phyloP scores from a whole-genome alignment of 1,284 basidiomycete genomes.

The Cutaneotrichosporon cutaneum region DNA sequence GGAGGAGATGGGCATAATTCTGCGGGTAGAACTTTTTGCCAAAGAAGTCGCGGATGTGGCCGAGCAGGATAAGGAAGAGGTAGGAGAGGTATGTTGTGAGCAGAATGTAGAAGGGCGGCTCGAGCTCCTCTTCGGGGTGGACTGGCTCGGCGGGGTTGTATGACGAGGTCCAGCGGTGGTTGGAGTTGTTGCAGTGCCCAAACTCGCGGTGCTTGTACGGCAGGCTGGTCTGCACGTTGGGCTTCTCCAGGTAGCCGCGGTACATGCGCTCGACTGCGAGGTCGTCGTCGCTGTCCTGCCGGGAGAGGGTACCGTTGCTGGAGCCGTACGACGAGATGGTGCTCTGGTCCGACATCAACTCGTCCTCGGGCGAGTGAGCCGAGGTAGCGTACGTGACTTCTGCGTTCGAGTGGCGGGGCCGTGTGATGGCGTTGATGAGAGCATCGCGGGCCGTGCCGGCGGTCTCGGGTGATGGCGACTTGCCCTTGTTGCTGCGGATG shows the following conservation, averaged over 20 bases:
- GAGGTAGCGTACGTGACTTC: slow-evolving; percentile 26
- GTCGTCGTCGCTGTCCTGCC: slow-evolving; percentile 23
- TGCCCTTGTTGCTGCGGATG: neutral
- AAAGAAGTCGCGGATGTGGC: slow-evolving; percentile 92
- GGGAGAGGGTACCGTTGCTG: slow-evolving; percentile 20
- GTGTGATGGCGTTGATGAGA: slow-evolving; percentile 40
- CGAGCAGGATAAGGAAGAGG: slow-evolving; percentile 80
- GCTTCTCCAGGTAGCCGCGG: slow-evolving; percentile 44
- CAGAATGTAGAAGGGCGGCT: slow-evolving; percentile 86
- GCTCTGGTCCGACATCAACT: slow-evolving; percentile 39
- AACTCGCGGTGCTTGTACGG: slow-evolving; percentile 51
- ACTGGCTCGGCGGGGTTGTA: slow-evolving; percentile 55
- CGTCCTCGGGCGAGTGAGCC: slow-evolving; percentile 30
- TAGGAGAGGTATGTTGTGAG: slow-evolving; percentile 91
- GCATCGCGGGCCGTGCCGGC: slow-evolving; percentile 32
- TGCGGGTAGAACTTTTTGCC: slow-evolving; percentile 78
- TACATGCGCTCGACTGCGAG: slow-evolving; percentile 44
- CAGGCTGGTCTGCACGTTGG: slow-evolving; percentile 40
- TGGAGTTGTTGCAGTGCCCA: slow-evolving; percentile 51
- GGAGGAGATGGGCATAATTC: slow-evolving; percentile 77
- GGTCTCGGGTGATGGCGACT: neutral
- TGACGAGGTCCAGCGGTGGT: slow-evolving; percentile 52
- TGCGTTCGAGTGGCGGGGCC: slow-evolving; percentile 30
- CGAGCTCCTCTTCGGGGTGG: slow-evolving; percentile 60
- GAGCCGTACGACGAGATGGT: slow-evolving; percentile 45